Conservation (phyloP, 768 basidiomycete species). For the Hygrocybe punicea region DNA sequence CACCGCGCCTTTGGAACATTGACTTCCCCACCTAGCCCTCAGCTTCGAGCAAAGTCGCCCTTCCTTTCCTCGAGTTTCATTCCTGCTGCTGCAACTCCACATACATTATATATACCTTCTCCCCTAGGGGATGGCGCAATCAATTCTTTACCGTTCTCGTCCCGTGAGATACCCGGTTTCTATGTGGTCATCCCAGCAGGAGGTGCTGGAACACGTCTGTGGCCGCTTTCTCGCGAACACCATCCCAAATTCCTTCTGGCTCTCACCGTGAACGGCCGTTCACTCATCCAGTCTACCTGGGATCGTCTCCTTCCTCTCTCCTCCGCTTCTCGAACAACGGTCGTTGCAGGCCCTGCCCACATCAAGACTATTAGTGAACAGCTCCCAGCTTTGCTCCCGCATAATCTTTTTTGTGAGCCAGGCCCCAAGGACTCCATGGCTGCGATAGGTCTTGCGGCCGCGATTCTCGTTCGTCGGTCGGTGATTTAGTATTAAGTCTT, state of each 20-base stretch:
- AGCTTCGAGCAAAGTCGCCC: conserved; percentile 73
- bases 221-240: conserved; percentile 83
- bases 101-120: conserved; percentile 53
- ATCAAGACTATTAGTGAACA: conserved; percentile 71
- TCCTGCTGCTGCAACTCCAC: conserved; percentile 34
- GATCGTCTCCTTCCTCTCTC: conserved; percentile 79
- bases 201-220: conserved; percentile 83
- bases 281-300: conserved; percentile 90
- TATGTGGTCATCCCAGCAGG: conserved; percentile 90
- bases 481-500: neutral
- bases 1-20: conserved; percentile 50
- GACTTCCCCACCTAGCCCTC: conserved; percentile 68
- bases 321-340: conserved; percentile 67
- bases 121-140: conserved; percentile 66
- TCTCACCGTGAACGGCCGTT: conserved; percentile 81
- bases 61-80: conserved; percentile 54
- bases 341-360: conserved; percentile 80
- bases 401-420: conserved; percentile 80
- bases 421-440: conserved; percentile 89
- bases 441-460: conserved; percentile 84
- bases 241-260: conserved; percentile 88
- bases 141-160: conserved; percentile 48
- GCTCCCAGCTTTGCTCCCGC: conserved; percentile 65
- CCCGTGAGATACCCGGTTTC: conserved; percentile 78
- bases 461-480: conserved; percentile 61